Conservation (phyloP, 257 asterid genomes). For the Scutellaria barbata region DNA sequence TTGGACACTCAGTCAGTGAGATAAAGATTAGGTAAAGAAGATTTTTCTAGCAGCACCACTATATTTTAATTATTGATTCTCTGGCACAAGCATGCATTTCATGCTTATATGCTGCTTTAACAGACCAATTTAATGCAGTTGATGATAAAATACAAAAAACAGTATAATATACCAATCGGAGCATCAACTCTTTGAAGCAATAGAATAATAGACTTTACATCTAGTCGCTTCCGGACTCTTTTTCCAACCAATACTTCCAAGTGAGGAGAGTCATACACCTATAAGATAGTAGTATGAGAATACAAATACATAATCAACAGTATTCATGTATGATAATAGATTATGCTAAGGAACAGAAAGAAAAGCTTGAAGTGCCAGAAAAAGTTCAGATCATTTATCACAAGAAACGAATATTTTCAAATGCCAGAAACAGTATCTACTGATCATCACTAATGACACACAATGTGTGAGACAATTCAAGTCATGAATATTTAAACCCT, state of each 20-base stretch:
- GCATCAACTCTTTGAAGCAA: slow-evolving; percentile 75
- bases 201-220: slow-evolving; percentile 70
- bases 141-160: slow-evolving; percentile 24
- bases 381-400: background rate
- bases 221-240: slow-evolving; percentile 68
- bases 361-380: background rate
- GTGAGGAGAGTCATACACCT: slow-evolving; percentile 87
- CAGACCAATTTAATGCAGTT: slow-evolving; percentile 1
- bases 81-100: slow-evolving; percentile 4
- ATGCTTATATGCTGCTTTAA: background rate
- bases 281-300: slow-evolving; percentile 1
- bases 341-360: slow-evolving; percentile 15
- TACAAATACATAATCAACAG: background rate
- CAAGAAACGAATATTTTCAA: slow-evolving; percentile 11
- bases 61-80: background rate
- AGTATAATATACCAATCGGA: slow-evolving; percentile 58
- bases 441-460: slow-evolving; percentile 16
- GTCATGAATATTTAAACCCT: slow-evolving; percentile 4
- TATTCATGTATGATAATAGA: background rate
- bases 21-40: background rate
- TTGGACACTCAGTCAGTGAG: background rate
- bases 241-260: slow-evolving; percentile 66
- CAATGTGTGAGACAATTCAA: slow-evolving; percentile 14
- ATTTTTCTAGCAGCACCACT: background rate
- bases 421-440: slow-evolving; percentile 8